Evolutionary conservation across 2,329 filamentous ascomycete species (phyloP).

Genomic region (Chaetoscypha palmicola): DNA sequence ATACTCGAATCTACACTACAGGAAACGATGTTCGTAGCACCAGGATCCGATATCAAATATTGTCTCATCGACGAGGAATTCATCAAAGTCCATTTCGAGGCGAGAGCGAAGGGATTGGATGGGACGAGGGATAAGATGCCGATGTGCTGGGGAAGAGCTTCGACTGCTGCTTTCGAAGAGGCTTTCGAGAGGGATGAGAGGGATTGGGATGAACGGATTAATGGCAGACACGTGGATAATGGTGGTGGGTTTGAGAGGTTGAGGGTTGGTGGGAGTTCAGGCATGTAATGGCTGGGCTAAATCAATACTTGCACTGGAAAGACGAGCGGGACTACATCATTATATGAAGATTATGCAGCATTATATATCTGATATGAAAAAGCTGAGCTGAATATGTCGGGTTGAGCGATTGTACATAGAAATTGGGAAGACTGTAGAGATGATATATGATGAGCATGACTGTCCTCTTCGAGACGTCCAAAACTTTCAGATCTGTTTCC

Average conservation of each 20-base stretch:
- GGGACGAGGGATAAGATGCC: conserved; percentile 32
- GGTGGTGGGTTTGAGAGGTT: conserved; percentile 10
- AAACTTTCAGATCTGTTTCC: too few relatives aligned
- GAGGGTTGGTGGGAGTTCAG: conserved; percentile 1
- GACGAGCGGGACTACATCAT: too few relatives aligned
- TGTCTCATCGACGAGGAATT: conserved; percentile 62
- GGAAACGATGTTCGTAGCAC: conserved; percentile 76
- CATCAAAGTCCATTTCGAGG: conserved; percentile 24
- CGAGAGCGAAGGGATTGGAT: conserved; percentile 56
- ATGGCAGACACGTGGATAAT: conserved; percentile 24
- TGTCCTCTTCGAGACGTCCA: too few relatives aligned
- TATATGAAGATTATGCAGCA: too few relatives aligned
- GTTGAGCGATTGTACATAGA: too few relatives aligned
- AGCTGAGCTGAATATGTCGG: too few relatives aligned
- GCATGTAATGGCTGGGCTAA: background rate
- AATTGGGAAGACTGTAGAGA: too few relatives aligned
- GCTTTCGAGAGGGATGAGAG: conserved; percentile 58
- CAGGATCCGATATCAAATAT: conserved; percentile 54
- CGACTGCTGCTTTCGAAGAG: conserved; percentile 61
- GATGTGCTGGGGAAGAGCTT: conserved; percentile 61
- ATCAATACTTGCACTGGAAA: too few relatives aligned
- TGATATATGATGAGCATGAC: background rate
- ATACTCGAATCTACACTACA: conserved; percentile 73
- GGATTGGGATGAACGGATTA: conserved; percentile 15
- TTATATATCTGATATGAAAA: too few relatives aligned